Conservation (phyloP, 108 stramenopile genomes). For the Pseudonitzschia multistriata region DNA sequence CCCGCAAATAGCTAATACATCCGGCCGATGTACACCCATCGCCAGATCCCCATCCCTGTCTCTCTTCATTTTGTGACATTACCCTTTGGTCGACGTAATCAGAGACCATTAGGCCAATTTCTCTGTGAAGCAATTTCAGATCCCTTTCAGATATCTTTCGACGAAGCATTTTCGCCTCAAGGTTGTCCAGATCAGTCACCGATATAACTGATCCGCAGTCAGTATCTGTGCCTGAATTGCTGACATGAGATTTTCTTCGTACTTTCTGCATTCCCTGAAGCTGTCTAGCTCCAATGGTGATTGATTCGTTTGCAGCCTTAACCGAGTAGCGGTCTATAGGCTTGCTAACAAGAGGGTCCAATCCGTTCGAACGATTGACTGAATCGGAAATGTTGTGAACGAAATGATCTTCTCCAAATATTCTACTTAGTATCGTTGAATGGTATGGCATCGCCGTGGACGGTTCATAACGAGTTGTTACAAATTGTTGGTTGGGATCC, state of each 20-base stretch:
- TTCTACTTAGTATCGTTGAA: neutral
- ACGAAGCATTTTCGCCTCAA: neutral
- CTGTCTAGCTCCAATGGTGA: neutral
- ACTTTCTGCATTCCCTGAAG: neutral
- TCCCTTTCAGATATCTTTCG: neutral
- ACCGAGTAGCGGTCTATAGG: neutral
- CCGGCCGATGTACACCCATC: neutral
- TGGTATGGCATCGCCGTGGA: neutral
- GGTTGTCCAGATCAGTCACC: neutral
- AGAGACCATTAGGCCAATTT: neutral
- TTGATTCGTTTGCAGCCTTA: neutral
- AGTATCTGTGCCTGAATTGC: neutral
- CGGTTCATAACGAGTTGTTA: neutral
- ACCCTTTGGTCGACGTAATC: no score
- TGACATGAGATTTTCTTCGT: neutral
- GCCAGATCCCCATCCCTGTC: neutral
- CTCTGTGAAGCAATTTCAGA: neutral
- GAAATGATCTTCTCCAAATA: neutral
- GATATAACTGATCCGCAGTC: neutral
- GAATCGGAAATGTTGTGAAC: neutral
- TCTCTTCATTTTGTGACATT: constrained; percentile 5
- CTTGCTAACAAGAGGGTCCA: neutral
- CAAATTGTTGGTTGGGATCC: neutral
- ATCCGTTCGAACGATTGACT: neutral
- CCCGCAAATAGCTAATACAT: neutral